phyloP scores from a whole-genome alignment of 352 stramenopile genomes.

The Globisporangium viniferum region DNA sequence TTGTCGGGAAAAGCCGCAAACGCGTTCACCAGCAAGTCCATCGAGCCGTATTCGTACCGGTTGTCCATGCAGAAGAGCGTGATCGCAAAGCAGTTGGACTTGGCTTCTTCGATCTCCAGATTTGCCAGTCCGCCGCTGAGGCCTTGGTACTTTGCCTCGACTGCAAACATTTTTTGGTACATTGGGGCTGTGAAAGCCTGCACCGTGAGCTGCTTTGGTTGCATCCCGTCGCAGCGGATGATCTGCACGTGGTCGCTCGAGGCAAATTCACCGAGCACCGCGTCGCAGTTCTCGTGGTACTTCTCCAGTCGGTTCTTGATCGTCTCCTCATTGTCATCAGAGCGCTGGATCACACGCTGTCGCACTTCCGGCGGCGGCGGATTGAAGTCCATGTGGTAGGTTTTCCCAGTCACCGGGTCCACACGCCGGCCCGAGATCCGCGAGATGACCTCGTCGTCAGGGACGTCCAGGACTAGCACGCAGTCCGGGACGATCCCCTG shows the following conservation, averaged over 20 bases:
- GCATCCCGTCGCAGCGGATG: conserved; percentile 57
- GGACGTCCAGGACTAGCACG: conserved; percentile 93
- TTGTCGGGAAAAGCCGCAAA: conserved; percentile 50
- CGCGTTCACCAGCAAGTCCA: conserved; percentile 43
- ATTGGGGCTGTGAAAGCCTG: conserved; percentile 49
- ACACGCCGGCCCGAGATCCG: conserved; percentile 95
- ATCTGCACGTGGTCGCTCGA: conserved; percentile 35
- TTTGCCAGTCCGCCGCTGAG: conserved; percentile 23
- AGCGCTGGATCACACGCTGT: conserved; percentile 76
- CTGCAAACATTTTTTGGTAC: conserved; percentile 42
- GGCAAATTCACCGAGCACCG: conserved; percentile 46
- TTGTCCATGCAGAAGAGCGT: conserved; percentile 66
- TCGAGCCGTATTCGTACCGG: conserved; percentile 34
- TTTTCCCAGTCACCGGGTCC: conserved; percentile 90
- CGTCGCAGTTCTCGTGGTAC: conserved; percentile 70
- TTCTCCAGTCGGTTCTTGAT: conserved; percentile 81
- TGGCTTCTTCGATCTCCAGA: conserved; percentile 35
- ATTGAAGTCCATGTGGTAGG: conserved; percentile 96
- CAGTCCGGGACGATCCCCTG: conserved; percentile 72
- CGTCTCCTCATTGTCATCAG: conserved; percentile 93
- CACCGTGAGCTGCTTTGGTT: conserved; percentile 32
- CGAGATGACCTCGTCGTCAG: conserved; percentile 92
- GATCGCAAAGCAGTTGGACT: conserved; percentile 56
- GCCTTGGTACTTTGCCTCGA: conserved; percentile 29
- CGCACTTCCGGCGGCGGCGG: conserved; percentile 74